Conservation (phyloP, 202 grass and related monocot species). For the Zoysia matrella region DNA sequence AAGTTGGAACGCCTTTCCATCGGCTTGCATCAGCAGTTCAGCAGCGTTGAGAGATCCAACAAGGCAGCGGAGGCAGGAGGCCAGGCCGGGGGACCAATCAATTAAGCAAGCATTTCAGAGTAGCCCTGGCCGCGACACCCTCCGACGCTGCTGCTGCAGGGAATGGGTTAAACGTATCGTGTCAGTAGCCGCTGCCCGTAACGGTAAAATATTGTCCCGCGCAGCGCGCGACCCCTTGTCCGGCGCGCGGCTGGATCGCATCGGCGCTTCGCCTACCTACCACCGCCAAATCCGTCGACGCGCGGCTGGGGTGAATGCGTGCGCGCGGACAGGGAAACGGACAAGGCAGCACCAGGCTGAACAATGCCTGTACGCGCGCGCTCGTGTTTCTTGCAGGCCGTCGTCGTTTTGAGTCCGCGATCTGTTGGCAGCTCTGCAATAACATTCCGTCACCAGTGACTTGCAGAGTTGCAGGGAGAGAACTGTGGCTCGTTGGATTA, state of each 20-base stretch:
- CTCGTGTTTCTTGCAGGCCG: conserved; percentile 1
- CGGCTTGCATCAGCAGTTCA: background rate
- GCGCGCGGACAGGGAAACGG: background rate
- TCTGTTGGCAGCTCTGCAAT: background rate
- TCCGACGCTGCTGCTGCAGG: background rate
- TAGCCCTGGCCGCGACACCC: background rate
- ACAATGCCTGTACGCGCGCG: background rate
- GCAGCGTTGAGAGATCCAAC: background rate
- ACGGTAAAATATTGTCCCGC: conserved; percentile 35
- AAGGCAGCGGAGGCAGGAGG: too few species aligned
- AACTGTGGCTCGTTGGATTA: background rate
- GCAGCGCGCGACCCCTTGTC: background rate
- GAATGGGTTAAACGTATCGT: background rate
- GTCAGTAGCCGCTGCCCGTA: background rate
- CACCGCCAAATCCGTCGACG: background rate
- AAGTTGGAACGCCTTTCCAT: background rate
- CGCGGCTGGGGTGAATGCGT: too few species aligned
- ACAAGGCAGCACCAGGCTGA: background rate
- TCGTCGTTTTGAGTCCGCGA: background rate
- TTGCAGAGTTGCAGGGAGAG: background rate
- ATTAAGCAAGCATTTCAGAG: background rate
- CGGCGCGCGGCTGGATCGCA: background rate
- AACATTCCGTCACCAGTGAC: background rate
- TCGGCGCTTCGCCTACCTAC: background rate
- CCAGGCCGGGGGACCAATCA: background rate